These are phyloP conservation scores for Astrothelium macrocarpum DNA, from an alignment of 495 filamentous ascomycete species.

Conservation along the genomic window DNA sequence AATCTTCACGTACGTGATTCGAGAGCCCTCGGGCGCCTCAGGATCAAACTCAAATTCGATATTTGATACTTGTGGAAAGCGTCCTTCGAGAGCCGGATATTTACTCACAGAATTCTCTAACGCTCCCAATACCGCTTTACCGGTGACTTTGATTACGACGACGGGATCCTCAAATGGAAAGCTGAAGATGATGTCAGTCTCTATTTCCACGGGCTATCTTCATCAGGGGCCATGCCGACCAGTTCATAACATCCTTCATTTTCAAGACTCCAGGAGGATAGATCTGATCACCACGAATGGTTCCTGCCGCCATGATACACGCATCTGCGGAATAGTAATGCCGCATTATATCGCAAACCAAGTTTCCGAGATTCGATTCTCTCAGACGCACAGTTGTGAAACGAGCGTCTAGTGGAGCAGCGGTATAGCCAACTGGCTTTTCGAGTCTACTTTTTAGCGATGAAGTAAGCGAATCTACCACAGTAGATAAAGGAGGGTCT, in stretches of 20 bases:
- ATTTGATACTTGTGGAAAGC: slow-evolving; percentile 73
- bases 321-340: slow-evolving; percentile 71
- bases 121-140: slow-evolving; percentile 59
- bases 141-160: slow-evolving; percentile 59
- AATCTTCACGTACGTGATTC: slow-evolving; percentile 54
- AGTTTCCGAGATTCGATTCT: slow-evolving; percentile 82
- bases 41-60: slow-evolving; percentile 65
- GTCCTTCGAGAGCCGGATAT: slow-evolving; percentile 74
- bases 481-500: slow-evolving; percentile 43
- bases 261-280: slow-evolving; percentile 69
- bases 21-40: slow-evolving; percentile 43
- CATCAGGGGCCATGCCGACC: not conserved
- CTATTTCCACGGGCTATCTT: not conserved
- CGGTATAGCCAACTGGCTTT: slow-evolving; percentile 74
- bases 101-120: slow-evolving; percentile 73
- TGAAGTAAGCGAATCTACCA: slow-evolving; percentile 60
- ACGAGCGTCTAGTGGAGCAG: slow-evolving; percentile 68
- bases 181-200: slow-evolving; percentile 49
- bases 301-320: slow-evolving; percentile 75
- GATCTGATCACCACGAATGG: slow-evolving; percentile 83
- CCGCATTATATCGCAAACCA: slow-evolving; percentile 84
- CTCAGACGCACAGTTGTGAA: slow-evolving; percentile 68
- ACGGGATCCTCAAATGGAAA: slow-evolving; percentile 93
- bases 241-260: slow-evolving; percentile 57
- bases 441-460: slow-evolving; percentile 63